phyloP scores from a whole-genome alignment of 208 protist species.

The Leishmania lainsoni region DNA sequence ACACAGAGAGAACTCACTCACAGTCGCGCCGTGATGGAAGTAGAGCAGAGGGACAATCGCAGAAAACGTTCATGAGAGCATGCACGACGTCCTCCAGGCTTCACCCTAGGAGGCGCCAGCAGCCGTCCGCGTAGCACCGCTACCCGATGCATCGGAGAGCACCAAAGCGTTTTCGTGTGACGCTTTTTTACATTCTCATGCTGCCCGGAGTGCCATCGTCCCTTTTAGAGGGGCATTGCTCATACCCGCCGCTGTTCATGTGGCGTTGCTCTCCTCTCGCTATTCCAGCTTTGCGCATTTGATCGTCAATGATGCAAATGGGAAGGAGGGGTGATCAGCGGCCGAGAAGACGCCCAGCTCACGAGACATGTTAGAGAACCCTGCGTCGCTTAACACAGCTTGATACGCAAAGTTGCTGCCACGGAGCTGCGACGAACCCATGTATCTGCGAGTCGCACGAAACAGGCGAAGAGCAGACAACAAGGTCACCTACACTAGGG shows the following conservation, averaged over 20 bases:
- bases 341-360: neutral
- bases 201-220: neutral
- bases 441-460: neutral
- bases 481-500: neutral
- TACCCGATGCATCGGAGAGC: neutral
- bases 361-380: neutral
- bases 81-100: slow-evolving; percentile 8
- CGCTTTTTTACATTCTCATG: too few relatives aligned
- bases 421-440: neutral
- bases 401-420: neutral
- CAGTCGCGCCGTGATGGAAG: slow-evolving; percentile 78
- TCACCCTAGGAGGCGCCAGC: neutral
- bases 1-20: slow-evolving; percentile 49
- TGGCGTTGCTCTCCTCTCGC: neutral
- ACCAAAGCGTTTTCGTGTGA: neutral
- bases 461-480: neutral
- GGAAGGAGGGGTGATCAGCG: neutral
- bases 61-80: slow-evolving; percentile 61
- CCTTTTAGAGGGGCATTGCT: neutral
- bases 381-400: neutral
- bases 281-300: neutral
- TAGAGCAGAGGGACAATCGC: slow-evolving; percentile 82
- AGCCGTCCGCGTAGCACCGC: neutral
- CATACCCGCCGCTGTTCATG: neutral
- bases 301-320: neutral